Evolutionary conservation across 805 yeast genomes (phyloP), one percentile per base, ranked within the genome.

Genomic region (Wickerhamiella cacticola): DNA sequence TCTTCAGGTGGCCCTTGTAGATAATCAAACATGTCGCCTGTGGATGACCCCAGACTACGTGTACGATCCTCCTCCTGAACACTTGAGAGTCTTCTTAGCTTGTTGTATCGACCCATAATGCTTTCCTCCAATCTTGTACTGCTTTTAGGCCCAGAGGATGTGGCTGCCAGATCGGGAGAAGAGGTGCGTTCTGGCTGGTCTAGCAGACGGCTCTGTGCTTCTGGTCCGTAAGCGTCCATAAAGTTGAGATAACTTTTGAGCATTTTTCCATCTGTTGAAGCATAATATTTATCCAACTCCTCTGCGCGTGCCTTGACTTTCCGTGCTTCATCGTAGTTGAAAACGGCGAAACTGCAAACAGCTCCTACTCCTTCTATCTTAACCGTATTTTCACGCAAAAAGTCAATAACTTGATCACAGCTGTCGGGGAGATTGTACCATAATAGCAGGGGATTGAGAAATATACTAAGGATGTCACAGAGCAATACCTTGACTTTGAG

Each of bases 291-390:
- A 36, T 65, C 62, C 16, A 55, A 52, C 5, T 52, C 55, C n/a
- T 54, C 59, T n/a, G 54, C 58, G 59, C 53, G 63, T 49, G 51
- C 66, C 47, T 62, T 63, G 18, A 66, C 68, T 18, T 60, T 54
- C 21, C 54, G 52, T 16, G 73, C 71, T 53, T 76, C 76, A 52
- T 80, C 87, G 52, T 82, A 77, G 55, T 85, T 81, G 65, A 92
- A 92, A 79, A 85, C 84, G 1, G 97, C 97, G 70, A 80, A 86
- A 25, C 85, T 80, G 60, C 97, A 89, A 33, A 92, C 95, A 59
- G 88, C 82, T 0, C 98, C 99, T 35, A 92, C 68, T 0, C 96
- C 97, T 66, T 88, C 96, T 42, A 88, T 85, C 61, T 89, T 92
- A 10, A 87, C 79, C 10, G 95, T 79, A 55, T 76, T 81, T 50